Conservation (phyloP, 2,329 filamentous ascomycete genomes). For the Colletotrichum sublineola region DNA sequence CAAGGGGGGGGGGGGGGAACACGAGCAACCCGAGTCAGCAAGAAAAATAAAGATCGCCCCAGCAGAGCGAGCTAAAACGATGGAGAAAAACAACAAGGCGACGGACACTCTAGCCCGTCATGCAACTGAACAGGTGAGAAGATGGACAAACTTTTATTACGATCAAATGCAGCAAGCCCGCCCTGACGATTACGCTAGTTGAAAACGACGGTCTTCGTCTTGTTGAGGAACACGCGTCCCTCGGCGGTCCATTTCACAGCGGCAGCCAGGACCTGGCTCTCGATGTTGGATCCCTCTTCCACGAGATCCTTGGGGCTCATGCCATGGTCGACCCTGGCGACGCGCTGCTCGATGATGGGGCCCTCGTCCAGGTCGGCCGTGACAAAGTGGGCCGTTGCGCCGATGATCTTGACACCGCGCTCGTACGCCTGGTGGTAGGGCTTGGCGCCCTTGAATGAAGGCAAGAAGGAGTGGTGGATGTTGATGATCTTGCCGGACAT, state of each 20-base stretch:
- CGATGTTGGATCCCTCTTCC: conserved; percentile 85
- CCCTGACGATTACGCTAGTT: conserved; percentile 49
- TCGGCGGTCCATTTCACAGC: conserved; percentile 89
- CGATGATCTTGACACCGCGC: conserved; percentile 89
- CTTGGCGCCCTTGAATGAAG: conserved; percentile 88
- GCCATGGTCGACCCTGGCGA: conserved; percentile 81
- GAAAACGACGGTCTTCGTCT: conserved; percentile 85
- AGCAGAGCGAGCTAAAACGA: neutral
- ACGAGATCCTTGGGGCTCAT: conserved; percentile 82
- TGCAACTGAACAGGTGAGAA: neutral
- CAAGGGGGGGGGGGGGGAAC: neutral
- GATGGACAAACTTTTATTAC: conserved; percentile 18
- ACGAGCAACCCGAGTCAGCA: neutral
- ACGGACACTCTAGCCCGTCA: neutral
- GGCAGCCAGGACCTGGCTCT: conserved; percentile 84
- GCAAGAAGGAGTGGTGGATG: conserved; percentile 90
- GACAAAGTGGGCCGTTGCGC: conserved; percentile 88
- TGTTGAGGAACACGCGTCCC: conserved; percentile 82
- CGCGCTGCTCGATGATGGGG: conserved; percentile 88
- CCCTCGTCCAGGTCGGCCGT: conserved; percentile 88
- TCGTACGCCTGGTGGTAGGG: conserved; percentile 92
- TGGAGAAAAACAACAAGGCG: neutral
- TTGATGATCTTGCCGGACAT: conserved; percentile 93
- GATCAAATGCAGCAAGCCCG: neutral
- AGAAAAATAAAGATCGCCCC: too few relatives aligned